phyloP scores from a whole-genome alignment of 768 basidiomycete species.

The Porpolomopsis calyptriformis region DNA sequence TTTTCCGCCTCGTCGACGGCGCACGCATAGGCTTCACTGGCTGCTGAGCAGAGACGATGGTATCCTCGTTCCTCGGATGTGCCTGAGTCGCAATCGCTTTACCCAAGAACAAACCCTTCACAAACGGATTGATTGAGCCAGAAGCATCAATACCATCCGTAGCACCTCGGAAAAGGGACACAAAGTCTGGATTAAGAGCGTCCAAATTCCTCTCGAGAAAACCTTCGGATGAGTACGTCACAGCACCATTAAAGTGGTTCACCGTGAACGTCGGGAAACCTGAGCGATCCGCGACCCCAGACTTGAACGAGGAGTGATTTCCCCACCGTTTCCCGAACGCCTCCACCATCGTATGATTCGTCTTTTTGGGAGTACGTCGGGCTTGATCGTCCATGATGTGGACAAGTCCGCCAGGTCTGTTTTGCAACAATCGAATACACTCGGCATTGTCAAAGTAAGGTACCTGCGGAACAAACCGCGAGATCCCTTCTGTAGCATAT shows the following conservation, averaged over 20 bases:
- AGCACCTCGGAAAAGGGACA: conserved; percentile 71
- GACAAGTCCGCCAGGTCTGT: conserved; percentile 81
- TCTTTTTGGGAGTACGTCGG: conserved; percentile 76
- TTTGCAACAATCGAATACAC: conserved; percentile 76
- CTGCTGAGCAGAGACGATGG: conserved; percentile 90
- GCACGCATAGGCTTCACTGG: conserved; percentile 89
- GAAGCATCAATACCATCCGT: conserved; percentile 49
- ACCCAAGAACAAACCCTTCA: conserved; percentile 78
- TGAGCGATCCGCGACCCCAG: conserved; percentile 60
- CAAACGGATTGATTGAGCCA: conserved; percentile 84
- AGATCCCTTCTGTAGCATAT: conserved; percentile 74
- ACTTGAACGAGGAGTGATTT: conserved; percentile 86
- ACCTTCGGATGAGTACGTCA: conserved; percentile 83
- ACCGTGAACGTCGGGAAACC: conserved; percentile 84
- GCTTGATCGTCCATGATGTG: conserved; percentile 99
- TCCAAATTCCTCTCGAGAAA: conserved; percentile 88
- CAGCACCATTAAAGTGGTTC: conserved; percentile 83
- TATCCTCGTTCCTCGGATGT: conserved; percentile 88
- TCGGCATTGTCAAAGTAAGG: conserved; percentile 89
- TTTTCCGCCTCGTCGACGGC: conserved; percentile 80
- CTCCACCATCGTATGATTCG: conserved; percentile 88
- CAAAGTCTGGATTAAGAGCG: conserved; percentile 85
- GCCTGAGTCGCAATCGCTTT: conserved; percentile 88
- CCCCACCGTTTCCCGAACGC: conserved; percentile 92
- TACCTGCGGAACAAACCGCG: conserved; percentile 53